phyloP scores from a whole-genome alignment of 2,329 filamentous ascomycete species.

The Fusarium albidum region DNA sequence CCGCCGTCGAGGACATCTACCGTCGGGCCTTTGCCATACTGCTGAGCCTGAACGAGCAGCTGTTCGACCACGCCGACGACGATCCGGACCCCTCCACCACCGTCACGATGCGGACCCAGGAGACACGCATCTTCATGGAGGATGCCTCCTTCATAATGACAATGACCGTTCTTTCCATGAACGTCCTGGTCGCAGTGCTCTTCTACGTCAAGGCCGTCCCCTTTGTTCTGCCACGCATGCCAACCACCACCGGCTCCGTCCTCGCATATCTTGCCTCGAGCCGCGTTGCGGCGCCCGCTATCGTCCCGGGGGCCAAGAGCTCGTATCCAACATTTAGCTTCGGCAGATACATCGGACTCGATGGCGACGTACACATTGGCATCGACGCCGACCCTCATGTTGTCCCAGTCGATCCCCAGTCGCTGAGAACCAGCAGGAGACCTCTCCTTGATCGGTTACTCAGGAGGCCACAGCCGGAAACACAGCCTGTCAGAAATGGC shows the following conservation, averaged over 20 bases:
- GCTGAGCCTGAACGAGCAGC: conserved; percentile 51
- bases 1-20: conserved; percentile 37
- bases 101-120: too few species aligned
- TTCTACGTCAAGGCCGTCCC: conserved; percentile 54
- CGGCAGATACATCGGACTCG: conserved; percentile 57
- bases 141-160: conserved; percentile 54
- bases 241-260: conserved; percentile 57
- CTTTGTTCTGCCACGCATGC: conserved; percentile 58
- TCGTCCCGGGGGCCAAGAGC: too few species aligned
- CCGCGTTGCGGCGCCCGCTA: conserved; percentile 31
- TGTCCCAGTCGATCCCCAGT: conserved; percentile 30
- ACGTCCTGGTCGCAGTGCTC: conserved; percentile 50
- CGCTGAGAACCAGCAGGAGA: background rate
- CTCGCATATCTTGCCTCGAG: conserved; percentile 59
- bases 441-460: too few species aligned
- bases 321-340: conserved; percentile 58
- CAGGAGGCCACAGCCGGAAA: background rate
- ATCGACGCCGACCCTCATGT: conserved; percentile 60
- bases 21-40: conserved; percentile 34
- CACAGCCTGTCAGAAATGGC: background rate
- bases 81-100: too few species aligned
- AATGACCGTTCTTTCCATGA: conserved; percentile 51
- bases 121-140: conserved; percentile 59
- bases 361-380: conserved; percentile 57
- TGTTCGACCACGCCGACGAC: conserved; percentile 53